Evolutionary conservation across 805 yeast genomes (phyloP), one percentile per base, ranked within the genome.

Genomic region (Wickerhamiella vanderwaltii): DNA sequence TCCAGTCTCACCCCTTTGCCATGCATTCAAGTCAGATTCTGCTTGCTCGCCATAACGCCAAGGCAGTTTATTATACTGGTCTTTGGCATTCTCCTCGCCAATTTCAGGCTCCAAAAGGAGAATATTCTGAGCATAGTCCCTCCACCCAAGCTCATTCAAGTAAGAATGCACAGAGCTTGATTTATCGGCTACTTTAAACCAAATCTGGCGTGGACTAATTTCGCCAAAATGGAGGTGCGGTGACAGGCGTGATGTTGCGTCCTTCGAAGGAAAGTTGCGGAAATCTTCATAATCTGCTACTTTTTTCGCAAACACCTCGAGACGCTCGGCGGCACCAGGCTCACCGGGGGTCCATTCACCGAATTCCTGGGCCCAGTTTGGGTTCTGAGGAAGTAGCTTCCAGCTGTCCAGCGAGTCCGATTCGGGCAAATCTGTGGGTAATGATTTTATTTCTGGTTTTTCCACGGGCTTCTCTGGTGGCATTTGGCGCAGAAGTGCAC

Each of bases 1-100:
- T 1, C 79, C 79, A 0, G 79, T 73, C 16, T 53, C 53, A 0
- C 79, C 79, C 18, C 60, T 51, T 45, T 73, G 66, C 79, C 79
- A 73, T 16, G 61, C 62, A 17, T 61, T 58, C 51, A 35, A 23
- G 19, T 35, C 39, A 5, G 23, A 20, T 17, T 16, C 13, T 4
- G 39, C 39, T n/a, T 35, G 25, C n/a, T 19, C 25, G 24, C 23
- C 32, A 15, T 19, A 17, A 19, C 39, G 31, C 39, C 39, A 35
- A 9, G 25, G 29, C 39, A 35, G 29, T 17, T 28, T 16, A 20
- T 35, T 22, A 25, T 68, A 73, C 16, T 61, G 59, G 6, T 58
- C 63, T 2, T 51, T 47, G 43, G 66, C 65, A 41, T 67, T 58
- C 32, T 65, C 69, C 72, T 72, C 68, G 16, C 59, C 52, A 9